Evolutionary conservation across 2,329 filamentous ascomycete species (phyloP), one percentile per base, ranked within the genome.

Genomic region (Huntiella savannae): DNA sequence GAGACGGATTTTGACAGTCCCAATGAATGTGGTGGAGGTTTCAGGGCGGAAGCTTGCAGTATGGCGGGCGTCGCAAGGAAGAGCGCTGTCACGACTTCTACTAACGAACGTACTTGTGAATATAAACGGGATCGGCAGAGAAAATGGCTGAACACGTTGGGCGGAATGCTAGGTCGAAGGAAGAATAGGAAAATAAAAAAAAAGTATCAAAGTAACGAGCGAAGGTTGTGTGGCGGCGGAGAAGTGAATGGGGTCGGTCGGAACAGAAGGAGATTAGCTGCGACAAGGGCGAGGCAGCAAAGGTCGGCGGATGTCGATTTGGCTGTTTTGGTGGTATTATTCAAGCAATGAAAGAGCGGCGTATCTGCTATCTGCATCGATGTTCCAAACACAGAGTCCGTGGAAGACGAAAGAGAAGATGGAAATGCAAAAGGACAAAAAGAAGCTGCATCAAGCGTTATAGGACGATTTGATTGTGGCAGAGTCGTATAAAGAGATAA

Each of bases 381-480:
- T 38, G 16, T 47, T 41, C 39, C 34, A 35, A 47, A 42, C 39
- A 35, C 38, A 35, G 16, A 37, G 37, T 33, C 43, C 34, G 43
- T 22, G 22, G 35, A 47, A 19, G 43, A 19, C 22, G 34, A 44
- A 22, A 38, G 39, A 19, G 36, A 44, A 19, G 36, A 40, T 16
- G 17, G 33, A 32, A 45, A 45, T 7, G n/a, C 22, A 37, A 19
- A 32, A 40, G 41, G 32, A 15, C 19, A 40, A 32, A 22, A 28
- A 37, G 19, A 12, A 17, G 42, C 28, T 33, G 33, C 22, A 47
- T 39, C 17, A 47, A 38, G 17, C 43, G 43, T 45, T 45, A 45
- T 37, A 45, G 43, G 43, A 28, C 28, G 33, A 37, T 37, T 13
- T 28, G 22, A 28, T 28, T 28, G 22, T 28, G 22, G 22, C 22